Base-by-base conservation (phyloP, 768 basidiomycete genomes). In the Suillus subluteus region DNA sequence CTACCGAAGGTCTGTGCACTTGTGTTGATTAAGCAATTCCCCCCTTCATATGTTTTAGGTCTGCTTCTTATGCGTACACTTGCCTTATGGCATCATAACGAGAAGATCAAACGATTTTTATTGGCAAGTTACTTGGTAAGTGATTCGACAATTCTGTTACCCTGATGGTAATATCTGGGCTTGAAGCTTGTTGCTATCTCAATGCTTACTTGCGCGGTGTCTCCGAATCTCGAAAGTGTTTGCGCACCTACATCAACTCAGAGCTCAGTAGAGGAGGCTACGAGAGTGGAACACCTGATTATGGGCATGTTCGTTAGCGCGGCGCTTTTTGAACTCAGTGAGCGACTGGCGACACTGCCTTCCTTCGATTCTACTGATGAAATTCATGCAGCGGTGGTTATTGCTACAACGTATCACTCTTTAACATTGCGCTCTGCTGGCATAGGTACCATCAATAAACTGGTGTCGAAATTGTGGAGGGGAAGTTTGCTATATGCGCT, bases 51-150 rank as follows among this genome's bases (percentile, higher is more conserved):
- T 21, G 2, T 23, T 30, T 41, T 16, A 68, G 67, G 67, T 30
- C 58, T 68, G 9, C 66, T 68, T 58, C 58, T 68, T 15, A 66
- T 68, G 41, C 68, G 68, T n/a, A 66, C 65, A 13, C 66, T 66
- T 43, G 68, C 66, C 15, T 63, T 68, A 2, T 67, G 65, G 66
- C 44, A 63, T 26, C 5, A 44, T 23, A 58, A 44, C 35, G 4
- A 23, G 26, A 52, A 58, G 3, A 58, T 58, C 13, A 44, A 41
- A 12, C 54, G n/a, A 37, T 46, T 67, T 40, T 50, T 68, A 3
- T 54, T 55, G 55, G 23, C 61, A 16, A 59, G 63, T 23, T 68
- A 63, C 16, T 6, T 43, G 15, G 68, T 68, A 30, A 67, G 68
- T 63, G 16, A 26, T 40, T 30, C 18, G 2, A 41, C 37, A 30